Conservation (phyloP, 2,329 filamentous ascomycete species). For the Pestalotiopsis sp. region DNA sequence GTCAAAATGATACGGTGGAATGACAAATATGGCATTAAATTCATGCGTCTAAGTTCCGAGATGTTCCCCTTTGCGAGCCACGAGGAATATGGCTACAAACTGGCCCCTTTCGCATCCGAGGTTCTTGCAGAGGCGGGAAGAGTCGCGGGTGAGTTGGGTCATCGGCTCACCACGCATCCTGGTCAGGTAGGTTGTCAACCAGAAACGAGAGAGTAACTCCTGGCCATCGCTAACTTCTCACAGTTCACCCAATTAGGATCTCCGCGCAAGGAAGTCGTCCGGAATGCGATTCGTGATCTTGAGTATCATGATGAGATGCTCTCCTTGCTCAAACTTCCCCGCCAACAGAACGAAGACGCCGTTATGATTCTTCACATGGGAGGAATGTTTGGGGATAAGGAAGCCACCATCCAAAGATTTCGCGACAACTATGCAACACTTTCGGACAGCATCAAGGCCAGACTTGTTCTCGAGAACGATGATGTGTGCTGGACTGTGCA, state of each 20-base stretch:
- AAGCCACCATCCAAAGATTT: conserved; percentile 75
- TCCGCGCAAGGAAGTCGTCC: conserved; percentile 74
- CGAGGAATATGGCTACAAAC: conserved; percentile 78
- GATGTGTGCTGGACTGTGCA: conserved; percentile 93
- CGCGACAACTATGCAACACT: conserved; percentile 69
- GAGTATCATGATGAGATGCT: conserved; percentile 89
- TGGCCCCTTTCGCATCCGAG: conserved; percentile 80
- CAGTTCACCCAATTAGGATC: conserved; percentile 89
- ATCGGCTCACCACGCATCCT: conserved; percentile 86
- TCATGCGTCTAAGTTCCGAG: conserved; percentile 88
- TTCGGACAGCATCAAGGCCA: conserved; percentile 69
- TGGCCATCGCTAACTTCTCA: not conserved
- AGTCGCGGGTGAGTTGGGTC: conserved; percentile 75
- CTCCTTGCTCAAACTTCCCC: conserved; percentile 71
- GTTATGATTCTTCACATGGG: conserved; percentile 96
- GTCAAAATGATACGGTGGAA: conserved; percentile 90
- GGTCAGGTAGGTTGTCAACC: conserved; percentile 56
- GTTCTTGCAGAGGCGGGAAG: conserved; percentile 74
- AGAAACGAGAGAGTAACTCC: not conserved
- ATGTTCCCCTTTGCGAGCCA: conserved; percentile 98
- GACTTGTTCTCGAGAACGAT: conserved; percentile 90
- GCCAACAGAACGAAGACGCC: conserved; percentile 79
- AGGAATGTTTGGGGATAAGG: conserved; percentile 85
- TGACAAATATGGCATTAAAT: conserved; percentile 85
- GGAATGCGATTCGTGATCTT: conserved; percentile 76